Base-by-base conservation (phyloP, 2,329 filamentous ascomycete species). In the Aureobasidium lini region DNA sequence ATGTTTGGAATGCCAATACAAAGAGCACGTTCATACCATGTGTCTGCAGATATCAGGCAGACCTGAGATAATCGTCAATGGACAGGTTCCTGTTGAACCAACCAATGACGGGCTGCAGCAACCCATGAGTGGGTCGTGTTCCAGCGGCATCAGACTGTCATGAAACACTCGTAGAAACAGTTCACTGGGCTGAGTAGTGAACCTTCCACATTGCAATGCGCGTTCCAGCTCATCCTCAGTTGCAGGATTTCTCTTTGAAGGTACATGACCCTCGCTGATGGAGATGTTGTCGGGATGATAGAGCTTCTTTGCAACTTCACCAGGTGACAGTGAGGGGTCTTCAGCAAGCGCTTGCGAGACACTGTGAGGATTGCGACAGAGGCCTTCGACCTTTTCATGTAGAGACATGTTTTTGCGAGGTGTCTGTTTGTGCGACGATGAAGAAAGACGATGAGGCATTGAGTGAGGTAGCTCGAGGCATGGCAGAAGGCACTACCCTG, bases 1-100 rank as follows among this genome's bases (percentile, higher is more conserved):
- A 37, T 43, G 13, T 11, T 34, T n/a, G 23, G 39, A 28, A 2
- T 42, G 9, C 9, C 3, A 4, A 1, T n/a, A 13, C 7, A 15
- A 34, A 10, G 28, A n/a, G 1, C 5, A 2, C 15, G 11, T 10
- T 23, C 60, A 11, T 44, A 64, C 64, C 72, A 89, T 87, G 69
- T 92, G 88, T 1, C 87, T 79, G 62, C 83, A 83, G 31, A 91
- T 83, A 68, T 92, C 88, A 0, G 85, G 84, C 23, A 89, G 79
- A 64, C 82, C 81, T 0, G 83, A 85, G 31, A 92, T 83, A 42
- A 90, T 80, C 0, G 86, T 87, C 63, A 92, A 70, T 0, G 87
- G 88, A 8, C 87, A 73, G 0, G 82, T 81, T 3, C 88, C 89
- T 61, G 76, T 78, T 63, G 79, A 83, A 50, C 84, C 84, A 70